A percentile compares a stretch with the other conserved stretches of the same genome.
These are phyloP conservation scores for Phytopythium sindhum DNA, from an alignment of 352 stramenopile species.

Conservation along the genomic window DNA sequence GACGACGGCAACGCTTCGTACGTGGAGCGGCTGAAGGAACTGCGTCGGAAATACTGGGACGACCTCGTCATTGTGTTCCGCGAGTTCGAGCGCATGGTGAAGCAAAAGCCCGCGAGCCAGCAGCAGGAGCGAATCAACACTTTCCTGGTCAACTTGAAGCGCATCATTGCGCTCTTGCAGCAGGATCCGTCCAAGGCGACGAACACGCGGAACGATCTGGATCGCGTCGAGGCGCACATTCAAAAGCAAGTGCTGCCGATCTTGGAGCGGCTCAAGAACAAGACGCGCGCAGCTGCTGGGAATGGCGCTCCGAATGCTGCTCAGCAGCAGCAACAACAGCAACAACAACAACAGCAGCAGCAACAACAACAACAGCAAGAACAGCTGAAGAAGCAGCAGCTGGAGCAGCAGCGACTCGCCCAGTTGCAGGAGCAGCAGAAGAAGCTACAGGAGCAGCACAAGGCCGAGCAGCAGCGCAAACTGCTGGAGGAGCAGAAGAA, in stretches of 20 bases:
- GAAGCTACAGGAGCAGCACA: constrained; percentile 53
- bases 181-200: constrained; percentile 77
- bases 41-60: constrained; percentile 83
- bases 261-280: constrained; percentile 70
- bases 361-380: constrained; percentile 56
- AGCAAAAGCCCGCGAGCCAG: constrained; percentile 74
- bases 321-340: constrained; percentile 32
- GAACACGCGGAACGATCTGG: constrained; percentile 76
- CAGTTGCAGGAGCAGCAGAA: constrained; percentile 76
- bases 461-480: constrained; percentile 63
- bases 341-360: constrained; percentile 58
- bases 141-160: constrained; percentile 76
- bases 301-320: constrained; percentile 14
- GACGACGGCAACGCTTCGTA: constrained; percentile 41
- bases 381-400: constrained; percentile 65
- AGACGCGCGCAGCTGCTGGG: constrained; percentile 33
- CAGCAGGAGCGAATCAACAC: constrained; percentile 82
- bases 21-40: constrained; percentile 64
- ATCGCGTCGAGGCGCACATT: constrained; percentile 80
- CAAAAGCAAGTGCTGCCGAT: constrained; percentile 83
- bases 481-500: constrained; percentile 63
- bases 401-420: constrained; percentile 63
- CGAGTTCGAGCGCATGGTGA: constrained; percentile 85
- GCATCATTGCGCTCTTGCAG: constrained; percentile 75
- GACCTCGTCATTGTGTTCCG: constrained; percentile 79